A percentile compares a stretch with the other conserved stretches of the same genome.
phyloP scores from a whole-genome alignment of 306 rosid species.

The Trifolium dubium region DNA sequence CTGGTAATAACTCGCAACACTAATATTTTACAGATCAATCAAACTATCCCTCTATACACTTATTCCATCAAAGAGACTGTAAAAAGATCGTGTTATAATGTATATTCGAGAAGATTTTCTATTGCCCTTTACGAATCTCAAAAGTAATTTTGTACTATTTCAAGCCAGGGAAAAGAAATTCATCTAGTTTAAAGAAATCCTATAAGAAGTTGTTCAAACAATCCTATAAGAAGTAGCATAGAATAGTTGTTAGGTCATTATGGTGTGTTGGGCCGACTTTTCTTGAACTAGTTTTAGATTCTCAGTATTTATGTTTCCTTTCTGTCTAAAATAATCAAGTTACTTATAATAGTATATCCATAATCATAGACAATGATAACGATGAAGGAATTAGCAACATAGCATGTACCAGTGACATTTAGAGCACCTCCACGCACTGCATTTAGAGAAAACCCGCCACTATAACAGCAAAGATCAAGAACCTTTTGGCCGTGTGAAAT shows the following conservation, averaged over 20 bases:
- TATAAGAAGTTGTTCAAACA: too few relatives aligned
- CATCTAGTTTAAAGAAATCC: conserved; percentile 17
- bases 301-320: conserved; percentile 22
- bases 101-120: conserved; percentile 19
- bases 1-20: conserved; percentile 8
- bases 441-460: conserved; percentile 92
- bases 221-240: not conserved
- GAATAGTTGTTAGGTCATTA: not conserved
- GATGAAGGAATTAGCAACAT: not conserved
- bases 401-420: conserved; percentile 74
- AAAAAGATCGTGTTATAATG: not conserved
- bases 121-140: conserved; percentile 28
- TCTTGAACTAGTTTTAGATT: conserved; percentile 4
- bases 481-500: conserved; percentile 73
- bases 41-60: not conserved
- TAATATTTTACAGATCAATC: not conserved
- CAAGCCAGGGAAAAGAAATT: conserved; percentile 10
- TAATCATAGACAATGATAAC: conserved; percentile 18
- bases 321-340: conserved; percentile 30
- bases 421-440: conserved; percentile 78
- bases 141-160: not conserved
- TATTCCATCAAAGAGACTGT: not conserved
- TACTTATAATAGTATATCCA: conserved; percentile 8
- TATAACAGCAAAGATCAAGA: conserved; percentile 94
- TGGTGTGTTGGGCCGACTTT: not conserved